Percentiles rank a stretch among this genome's conserved stretches.
Evolutionary conservation across 805 yeast genomes (phyloP).

Genomic region (Maudiozyma pseudohumilis): DNA sequence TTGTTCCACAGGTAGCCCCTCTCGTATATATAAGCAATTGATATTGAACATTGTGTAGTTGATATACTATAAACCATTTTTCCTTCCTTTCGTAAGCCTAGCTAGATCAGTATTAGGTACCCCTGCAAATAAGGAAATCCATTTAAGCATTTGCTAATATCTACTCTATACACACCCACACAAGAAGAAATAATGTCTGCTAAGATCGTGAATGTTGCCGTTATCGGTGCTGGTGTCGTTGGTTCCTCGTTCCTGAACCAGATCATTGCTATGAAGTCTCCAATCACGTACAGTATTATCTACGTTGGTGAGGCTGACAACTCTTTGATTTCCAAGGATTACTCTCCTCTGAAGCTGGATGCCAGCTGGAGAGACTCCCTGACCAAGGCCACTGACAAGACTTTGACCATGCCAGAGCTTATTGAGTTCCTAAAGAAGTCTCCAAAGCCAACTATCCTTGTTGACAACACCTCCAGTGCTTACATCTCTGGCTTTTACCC

Average conservation of each 20-base stretch:
- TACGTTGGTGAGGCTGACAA: slow-evolving; percentile 67
- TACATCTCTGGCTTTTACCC: slow-evolving; percentile 71
- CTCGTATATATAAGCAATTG: too few relatives aligned
- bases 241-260: slow-evolving; percentile 88
- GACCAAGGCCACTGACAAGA: slow-evolving; percentile 33
- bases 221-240: slow-evolving; percentile 87
- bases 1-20: too few relatives aligned
- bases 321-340: slow-evolving; percentile 60
- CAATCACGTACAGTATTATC: slow-evolving; percentile 65
- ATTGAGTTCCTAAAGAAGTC: slow-evolving; percentile 54
- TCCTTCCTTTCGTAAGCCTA: too few relatives aligned
- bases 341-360: slow-evolving; percentile 49
- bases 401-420: slow-evolving; percentile 49
- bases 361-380: slow-evolving; percentile 48
- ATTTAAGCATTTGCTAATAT: too few relatives aligned
- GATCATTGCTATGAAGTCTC: slow-evolving; percentile 50
- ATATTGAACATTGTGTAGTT: too few relatives aligned
- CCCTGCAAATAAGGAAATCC: too few relatives aligned
- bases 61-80: too few relatives aligned
- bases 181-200: slow-evolving; percentile 31
- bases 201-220: slow-evolving; percentile 54
- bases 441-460: slow-evolving; percentile 66
- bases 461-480: slow-evolving; percentile 90
- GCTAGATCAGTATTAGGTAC: too few relatives aligned
- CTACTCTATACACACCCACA: not conserved